A percentile compares a stretch with the other conserved stretches of the same genome.
Conservation (phyloP, 495 filamentous ascomycete genomes). For the Penicillium coprophilum region DNA sequence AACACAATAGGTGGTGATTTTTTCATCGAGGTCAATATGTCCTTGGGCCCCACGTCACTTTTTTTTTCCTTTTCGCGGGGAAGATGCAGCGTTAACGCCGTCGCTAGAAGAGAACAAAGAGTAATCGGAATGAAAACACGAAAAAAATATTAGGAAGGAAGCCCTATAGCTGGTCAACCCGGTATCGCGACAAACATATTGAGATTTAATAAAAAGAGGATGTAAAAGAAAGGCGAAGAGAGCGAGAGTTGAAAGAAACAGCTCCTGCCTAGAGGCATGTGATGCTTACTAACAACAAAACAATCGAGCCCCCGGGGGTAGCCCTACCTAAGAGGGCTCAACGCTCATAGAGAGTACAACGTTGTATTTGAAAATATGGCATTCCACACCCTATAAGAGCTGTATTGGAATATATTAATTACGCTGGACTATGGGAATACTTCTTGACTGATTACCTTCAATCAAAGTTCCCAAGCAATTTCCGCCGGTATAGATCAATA, state of each 20-base stretch:
- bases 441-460: no score
- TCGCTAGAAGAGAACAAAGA: background rate
- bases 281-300: background rate
- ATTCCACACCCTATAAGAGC: no score
- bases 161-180: constrained; percentile 3
- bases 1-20: constrained; percentile 68
- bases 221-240: background rate
- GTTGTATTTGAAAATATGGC: no score
- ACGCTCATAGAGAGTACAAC: no score
- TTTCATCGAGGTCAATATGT: constrained; percentile 42
- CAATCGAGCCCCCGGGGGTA: no score
- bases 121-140: background rate
- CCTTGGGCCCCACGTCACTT: constrained; percentile 1
- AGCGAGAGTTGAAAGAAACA: background rate
- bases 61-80: background rate
- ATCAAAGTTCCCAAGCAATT: no score
- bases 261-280: background rate
- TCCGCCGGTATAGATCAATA: no score
- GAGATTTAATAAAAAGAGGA: background rate
- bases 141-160: background rate
- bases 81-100: background rate
- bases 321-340: no score
- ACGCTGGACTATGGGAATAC: no score
- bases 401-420: no score
- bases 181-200: constrained; percentile 3